phyloP scores from a whole-genome alignment of 2,329 filamentous ascomycete genomes.

The Scedosporium aurantiacum region DNA sequence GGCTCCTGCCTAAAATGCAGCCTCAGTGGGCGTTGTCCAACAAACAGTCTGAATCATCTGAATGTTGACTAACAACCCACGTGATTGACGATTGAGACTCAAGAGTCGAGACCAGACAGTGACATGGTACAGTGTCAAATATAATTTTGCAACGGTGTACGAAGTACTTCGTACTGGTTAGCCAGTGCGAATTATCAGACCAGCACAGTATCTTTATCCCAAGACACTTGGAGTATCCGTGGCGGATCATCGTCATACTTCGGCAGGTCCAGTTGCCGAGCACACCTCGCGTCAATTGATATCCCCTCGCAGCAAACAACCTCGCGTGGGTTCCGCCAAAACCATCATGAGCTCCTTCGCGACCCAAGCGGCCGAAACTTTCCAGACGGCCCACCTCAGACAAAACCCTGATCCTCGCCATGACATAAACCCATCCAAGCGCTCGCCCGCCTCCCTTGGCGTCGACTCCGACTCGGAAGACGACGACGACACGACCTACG shows the following conservation, averaged over 20 bases:
- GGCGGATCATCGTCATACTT: too few relatives aligned
- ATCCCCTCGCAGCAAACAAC: slow-evolving; percentile 7
- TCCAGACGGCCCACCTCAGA: slow-evolving; percentile 74
- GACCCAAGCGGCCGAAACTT: slow-evolving; percentile 61
- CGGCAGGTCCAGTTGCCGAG: too few relatives aligned
- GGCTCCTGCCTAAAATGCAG: background rate
- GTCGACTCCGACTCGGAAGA: slow-evolving; percentile 34
- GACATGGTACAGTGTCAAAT: too few relatives aligned
- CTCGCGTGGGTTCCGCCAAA: background rate
- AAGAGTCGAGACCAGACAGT: too few relatives aligned
- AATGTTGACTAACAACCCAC: too few relatives aligned
- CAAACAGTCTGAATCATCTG: too few relatives aligned
- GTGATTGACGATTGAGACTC: too few relatives aligned
- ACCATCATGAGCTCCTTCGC: slow-evolving; percentile 41
- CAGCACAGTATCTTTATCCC: too few relatives aligned
- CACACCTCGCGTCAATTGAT: background rate
- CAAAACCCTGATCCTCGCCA: slow-evolving; percentile 57
- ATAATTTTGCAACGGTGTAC: too few relatives aligned
- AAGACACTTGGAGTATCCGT: too few relatives aligned
- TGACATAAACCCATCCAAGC: slow-evolving; percentile 64
- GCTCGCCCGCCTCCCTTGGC: background rate
- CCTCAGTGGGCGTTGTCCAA: background rate
- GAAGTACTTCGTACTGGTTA: too few relatives aligned
- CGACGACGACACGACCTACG: slow-evolving; percentile 60
- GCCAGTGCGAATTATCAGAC: too few relatives aligned